Conservation (phyloP, 2,329 filamentous ascomycete species). For the Phyllosticta citriasiana region DNA sequence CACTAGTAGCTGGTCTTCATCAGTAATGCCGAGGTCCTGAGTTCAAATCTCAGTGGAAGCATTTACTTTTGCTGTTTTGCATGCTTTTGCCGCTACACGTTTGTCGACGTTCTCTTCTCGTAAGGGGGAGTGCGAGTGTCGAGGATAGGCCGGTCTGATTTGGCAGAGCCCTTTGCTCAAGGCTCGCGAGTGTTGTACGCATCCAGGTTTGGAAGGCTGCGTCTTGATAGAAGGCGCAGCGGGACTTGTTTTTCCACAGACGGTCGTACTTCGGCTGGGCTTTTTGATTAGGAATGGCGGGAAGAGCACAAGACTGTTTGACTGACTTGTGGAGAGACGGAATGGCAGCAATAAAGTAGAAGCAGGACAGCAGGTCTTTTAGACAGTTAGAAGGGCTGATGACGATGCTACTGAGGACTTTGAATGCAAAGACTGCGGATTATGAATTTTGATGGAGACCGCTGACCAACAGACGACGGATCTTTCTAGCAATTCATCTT, state of each 20-base stretch:
- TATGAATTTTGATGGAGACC: no score
- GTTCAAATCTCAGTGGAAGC: slow-evolving; percentile 11
- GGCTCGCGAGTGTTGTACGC: neutral
- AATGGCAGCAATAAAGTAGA: no score
- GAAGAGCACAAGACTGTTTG: neutral
- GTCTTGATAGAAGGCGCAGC: neutral
- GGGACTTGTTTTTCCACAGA: neutral
- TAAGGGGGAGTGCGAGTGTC: no score
- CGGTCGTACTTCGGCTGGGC: neutral
- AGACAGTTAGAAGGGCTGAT: no score
- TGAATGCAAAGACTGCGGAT: no score
- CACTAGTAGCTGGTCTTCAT: slow-evolving; percentile 2
- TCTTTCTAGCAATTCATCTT: no score
- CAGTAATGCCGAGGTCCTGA: slow-evolving; percentile 10
- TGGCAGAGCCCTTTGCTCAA: neutral
- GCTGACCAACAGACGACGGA: no score
- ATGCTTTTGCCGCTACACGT: neutral
- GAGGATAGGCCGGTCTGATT: neutral
- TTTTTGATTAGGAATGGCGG: neutral
- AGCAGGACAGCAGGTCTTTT: no score
- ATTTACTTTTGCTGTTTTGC: slow-evolving; percentile 2
- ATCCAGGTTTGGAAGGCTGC: neutral
- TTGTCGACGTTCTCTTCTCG: no score
- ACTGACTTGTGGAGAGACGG: neutral
- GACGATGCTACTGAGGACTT: no score